Percentiles rank a stretch among this genome's conserved stretches.
Conservation (phyloP, 306 rosid species). For the Corylus avellana region DNA sequence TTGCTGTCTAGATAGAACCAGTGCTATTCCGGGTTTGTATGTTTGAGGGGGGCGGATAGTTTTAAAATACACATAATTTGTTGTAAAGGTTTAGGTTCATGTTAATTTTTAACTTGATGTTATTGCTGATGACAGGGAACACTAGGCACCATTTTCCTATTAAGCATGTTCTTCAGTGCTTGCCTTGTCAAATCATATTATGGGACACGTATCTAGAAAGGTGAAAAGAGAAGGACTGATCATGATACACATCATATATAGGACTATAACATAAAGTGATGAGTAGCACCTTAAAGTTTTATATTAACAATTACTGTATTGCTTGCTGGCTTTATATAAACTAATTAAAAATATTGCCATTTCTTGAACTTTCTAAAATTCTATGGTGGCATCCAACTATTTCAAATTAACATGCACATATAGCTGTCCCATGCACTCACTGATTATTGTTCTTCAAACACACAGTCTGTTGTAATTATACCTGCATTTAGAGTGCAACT, state of each 20-base stretch:
- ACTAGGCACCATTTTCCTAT: neutral
- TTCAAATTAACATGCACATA: neutral
- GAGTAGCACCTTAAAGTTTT: neutral
- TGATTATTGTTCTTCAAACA: conserved; percentile 14
- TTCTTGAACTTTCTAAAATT: neutral
- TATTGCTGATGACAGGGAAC: neutral
- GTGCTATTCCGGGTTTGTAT: neutral
- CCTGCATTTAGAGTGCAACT: conserved; percentile 89
- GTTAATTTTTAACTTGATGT: neutral
- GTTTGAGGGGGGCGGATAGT: neutral
- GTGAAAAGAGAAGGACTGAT: neutral
- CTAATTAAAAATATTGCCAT: neutral
- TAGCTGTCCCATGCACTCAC: neutral
- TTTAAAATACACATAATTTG: too few relatives aligned
- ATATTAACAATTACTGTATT: too few relatives aligned
- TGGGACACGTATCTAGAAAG: neutral
- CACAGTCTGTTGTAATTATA: conserved; percentile 78
- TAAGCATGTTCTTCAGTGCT: neutral
- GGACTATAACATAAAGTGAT: neutral
- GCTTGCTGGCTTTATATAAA: neutral
- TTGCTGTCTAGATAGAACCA: neutral
- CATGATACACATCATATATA: neutral
- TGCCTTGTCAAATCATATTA: neutral
- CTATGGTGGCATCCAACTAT: neutral
- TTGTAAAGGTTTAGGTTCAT: neutral